phyloP scores from a whole-genome alignment of 2,329 filamentous ascomycete genomes.

The Colletotrichum lini region DNA sequence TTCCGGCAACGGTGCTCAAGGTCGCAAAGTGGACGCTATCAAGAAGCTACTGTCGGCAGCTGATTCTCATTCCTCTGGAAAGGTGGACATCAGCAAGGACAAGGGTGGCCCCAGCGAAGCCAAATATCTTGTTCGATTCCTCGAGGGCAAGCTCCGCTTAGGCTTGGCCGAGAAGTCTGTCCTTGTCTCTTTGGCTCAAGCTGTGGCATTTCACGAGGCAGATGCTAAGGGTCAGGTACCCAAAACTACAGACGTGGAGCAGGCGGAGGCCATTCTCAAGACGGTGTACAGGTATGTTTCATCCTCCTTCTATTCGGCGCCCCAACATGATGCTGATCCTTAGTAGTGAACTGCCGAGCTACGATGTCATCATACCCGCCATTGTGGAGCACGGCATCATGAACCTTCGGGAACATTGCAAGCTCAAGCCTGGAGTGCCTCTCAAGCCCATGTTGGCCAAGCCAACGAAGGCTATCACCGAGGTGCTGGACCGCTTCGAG shows the following conservation, averaged over 20 bases:
- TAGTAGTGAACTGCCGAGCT: conserved; percentile 90
- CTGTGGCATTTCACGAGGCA: conserved; percentile 86
- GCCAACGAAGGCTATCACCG: conserved; percentile 97
- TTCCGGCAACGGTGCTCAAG: conserved; percentile 88
- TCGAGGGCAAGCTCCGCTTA: conserved; percentile 94
- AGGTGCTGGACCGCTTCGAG: conserved; percentile 97
- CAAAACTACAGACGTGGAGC: conserved; percentile 81
- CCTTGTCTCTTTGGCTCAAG: conserved; percentile 90
- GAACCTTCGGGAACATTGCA: conserved; percentile 86
- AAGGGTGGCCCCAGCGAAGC: conserved; percentile 96
- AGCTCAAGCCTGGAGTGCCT: conserved; percentile 92
- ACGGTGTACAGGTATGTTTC: conserved; percentile 82
- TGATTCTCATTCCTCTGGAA: conserved; percentile 79
- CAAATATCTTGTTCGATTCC: conserved; percentile 91
- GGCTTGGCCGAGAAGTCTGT: conserved; percentile 94
- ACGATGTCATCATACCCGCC: conserved; percentile 93
- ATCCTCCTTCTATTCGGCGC: background rate
- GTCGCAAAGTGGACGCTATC: conserved; percentile 92
- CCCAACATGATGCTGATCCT: conserved; percentile 50
- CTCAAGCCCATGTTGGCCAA: conserved; percentile 99
- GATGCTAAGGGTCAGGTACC: conserved; percentile 79
- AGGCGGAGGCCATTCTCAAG: conserved; percentile 90
- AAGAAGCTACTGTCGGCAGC: conserved; percentile 96
- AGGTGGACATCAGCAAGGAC: conserved; percentile 91
- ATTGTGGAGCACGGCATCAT: conserved; percentile 90